Base-by-base conservation (phyloP, 495 filamentous ascomycete genomes). In the Thermothielavioides terrestris region DNA sequence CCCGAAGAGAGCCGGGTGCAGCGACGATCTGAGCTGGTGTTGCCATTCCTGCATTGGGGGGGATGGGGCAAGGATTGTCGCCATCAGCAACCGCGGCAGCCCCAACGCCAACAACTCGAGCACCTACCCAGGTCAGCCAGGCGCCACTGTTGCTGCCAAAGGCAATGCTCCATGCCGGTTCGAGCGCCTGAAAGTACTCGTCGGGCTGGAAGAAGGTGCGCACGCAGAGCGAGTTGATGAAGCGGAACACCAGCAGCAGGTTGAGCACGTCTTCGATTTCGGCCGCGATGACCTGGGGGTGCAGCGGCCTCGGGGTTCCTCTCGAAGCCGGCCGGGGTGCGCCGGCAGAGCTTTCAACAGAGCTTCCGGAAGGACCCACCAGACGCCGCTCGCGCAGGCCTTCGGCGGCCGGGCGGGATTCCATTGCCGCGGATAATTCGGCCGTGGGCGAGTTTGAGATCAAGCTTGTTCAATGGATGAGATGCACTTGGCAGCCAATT, bases 161-260 rank as follows among this genome's bases (percentile, higher is more conserved):
- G 0, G 86, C 84, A 38, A 91, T 73, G 64, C 83, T 75, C 90
- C 91, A 97, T 53, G 92, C 92, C 31, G 92, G 94, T 63, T 99
- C 92, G 10, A 99, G 76, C 6, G 89, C 86, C 61, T 99, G 92
- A 56, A 89, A 99, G 72, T 86, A 97, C 65, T 99, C 92, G 71
- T 99, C 92, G n/a, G 92, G 92, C 65, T 99, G 92, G 71, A 99
- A 99, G 65, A 95, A 99, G n/a, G 92, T 97, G 42, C 80, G 75
- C 32, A 94, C 72, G 42, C 72, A 78, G 48, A 95, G 71, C n/a
- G 89, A 82, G 68, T 97, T 96, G 62, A 88, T 60, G 42, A 94
- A 76, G 46, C 92, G 88, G 41, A 96, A 76, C 11, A 77, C 77
- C 48, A 95, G 57, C 18, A 96, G 78, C 34, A 80, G 72, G 34